A percentile compares a stretch with the other conserved stretches of the same genome.
These are phyloP conservation scores for Scalesia atractyloides DNA, from an alignment of 129 eudicot genomes.

Conservation along the genomic window DNA sequence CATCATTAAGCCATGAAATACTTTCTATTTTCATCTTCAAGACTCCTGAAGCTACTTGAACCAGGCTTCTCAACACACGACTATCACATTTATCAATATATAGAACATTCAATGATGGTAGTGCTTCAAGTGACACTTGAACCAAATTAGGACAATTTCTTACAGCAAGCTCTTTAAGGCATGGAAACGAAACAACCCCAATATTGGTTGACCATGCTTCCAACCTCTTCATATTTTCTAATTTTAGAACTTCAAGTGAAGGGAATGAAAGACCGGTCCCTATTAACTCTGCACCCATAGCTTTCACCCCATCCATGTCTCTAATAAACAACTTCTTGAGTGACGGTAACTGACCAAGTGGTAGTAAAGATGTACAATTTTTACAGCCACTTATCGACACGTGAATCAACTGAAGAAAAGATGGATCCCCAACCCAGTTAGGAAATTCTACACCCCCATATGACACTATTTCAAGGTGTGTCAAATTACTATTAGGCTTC, in stretches of 20 bases:
- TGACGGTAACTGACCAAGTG: conserved; percentile 8
- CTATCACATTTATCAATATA: neutral
- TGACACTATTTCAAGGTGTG: neutral
- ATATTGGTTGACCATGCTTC: conserved; percentile 3
- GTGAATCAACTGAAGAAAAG: neutral
- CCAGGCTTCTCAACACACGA: conserved; percentile 4
- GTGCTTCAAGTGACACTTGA: neutral
- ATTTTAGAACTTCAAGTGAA: conserved; percentile 8
- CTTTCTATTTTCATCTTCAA: neutral
- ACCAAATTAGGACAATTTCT: neutral
- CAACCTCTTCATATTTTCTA: neutral
- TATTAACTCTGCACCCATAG: neutral
- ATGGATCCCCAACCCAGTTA: conserved; percentile 3
- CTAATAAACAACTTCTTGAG: neutral
- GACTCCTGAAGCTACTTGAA: neutral
- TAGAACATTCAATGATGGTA: conserved; percentile 1
- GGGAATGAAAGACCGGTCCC: conserved; percentile 11
- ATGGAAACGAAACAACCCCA: conserved; percentile 3
- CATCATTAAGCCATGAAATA: conserved; percentile 7
- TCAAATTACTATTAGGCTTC: neutral
- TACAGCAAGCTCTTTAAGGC: neutral
- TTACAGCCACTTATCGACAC: neutral
- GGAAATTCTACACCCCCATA: conserved; percentile 2
- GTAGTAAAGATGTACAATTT: conserved; percentile 12
- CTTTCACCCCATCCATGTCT: conserved; percentile 5